phyloP scores from a whole-genome alignment of 371 early-diverging fungal species.

The Mucor sp. region DNA sequence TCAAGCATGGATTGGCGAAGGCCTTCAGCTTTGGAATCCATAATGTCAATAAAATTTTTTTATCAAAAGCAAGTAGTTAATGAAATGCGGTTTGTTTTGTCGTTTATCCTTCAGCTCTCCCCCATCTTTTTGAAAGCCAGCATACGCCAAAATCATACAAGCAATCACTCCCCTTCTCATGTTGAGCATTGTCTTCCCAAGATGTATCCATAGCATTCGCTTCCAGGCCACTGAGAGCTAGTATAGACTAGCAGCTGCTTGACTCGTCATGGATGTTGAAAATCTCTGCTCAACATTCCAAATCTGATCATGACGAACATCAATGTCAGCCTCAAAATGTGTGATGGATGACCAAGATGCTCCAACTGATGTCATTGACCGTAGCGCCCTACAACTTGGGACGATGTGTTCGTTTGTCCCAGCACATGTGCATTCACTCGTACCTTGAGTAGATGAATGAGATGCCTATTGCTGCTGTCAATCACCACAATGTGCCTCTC shows the following conservation, averaged over 20 bases:
- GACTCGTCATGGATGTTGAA: neutral
- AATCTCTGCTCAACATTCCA: neutral
- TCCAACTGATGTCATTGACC: neutral
- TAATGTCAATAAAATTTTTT: conserved; percentile 23
- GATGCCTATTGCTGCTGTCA: no score
- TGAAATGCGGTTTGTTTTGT: neutral
- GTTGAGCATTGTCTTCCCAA: neutral
- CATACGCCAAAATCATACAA: neutral
- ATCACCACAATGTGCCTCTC: no score
- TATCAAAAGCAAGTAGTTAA: neutral
- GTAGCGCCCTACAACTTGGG: neutral
- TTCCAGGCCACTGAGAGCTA: neutral
- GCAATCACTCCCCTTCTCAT: neutral
- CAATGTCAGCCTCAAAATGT: neutral
- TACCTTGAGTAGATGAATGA: neutral
- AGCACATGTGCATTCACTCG: neutral
- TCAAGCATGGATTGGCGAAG: conserved; percentile 73
- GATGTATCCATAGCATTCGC: neutral
- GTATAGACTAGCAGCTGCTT: no score
- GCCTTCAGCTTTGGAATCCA: conserved; percentile 65
- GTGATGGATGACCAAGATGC: neutral
- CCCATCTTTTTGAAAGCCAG: neutral
- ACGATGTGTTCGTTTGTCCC: neutral
- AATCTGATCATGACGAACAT: neutral
- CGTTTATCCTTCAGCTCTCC: neutral